phyloP scores from a whole-genome alignment of 768 basidiomycete genomes.

The Boletus tomentosulus region DNA sequence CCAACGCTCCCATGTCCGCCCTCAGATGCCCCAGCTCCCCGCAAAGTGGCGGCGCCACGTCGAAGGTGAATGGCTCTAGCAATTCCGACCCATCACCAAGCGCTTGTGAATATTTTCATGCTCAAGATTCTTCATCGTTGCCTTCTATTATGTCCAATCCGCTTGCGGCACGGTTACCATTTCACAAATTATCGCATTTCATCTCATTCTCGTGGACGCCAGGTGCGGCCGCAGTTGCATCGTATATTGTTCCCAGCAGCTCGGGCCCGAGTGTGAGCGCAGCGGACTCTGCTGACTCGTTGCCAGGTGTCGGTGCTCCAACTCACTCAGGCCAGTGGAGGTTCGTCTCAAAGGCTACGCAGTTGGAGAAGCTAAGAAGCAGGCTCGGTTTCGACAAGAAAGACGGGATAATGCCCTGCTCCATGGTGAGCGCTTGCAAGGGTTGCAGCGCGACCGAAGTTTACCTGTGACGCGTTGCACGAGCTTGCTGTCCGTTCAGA shows the following conservation, averaged over 20 bases:
- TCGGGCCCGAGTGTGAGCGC: slow-evolving; percentile 9
- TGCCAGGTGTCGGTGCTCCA: slow-evolving; percentile 6
- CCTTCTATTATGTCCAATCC: slow-evolving; percentile 51
- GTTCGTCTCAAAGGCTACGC: slow-evolving; percentile 61
- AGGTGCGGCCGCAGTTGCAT: slow-evolving; percentile 31
- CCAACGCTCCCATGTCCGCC: slow-evolving; percentile 24
- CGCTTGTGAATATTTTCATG: slow-evolving; percentile 24
- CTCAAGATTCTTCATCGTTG: slow-evolving; percentile 35
- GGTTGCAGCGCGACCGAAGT: slow-evolving; percentile 23
- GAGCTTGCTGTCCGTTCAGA: neutral
- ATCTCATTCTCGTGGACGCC: slow-evolving; percentile 53
- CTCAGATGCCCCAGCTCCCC: slow-evolving; percentile 39
- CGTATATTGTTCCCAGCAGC: slow-evolving; percentile 20
- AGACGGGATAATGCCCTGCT: slow-evolving; percentile 16
- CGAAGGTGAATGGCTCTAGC: slow-evolving; percentile 30
- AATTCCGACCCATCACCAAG: slow-evolving; percentile 9
- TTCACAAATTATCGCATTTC: slow-evolving; percentile 58
- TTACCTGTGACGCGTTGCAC: slow-evolving; percentile 24
- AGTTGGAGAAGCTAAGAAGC: slow-evolving; percentile 57
- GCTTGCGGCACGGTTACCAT: slow-evolving; percentile 52
- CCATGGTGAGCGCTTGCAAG: slow-evolving; percentile 26
- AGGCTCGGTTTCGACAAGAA: slow-evolving; percentile 45
- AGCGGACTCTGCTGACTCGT: slow-evolving; percentile 9
- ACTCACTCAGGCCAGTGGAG: slow-evolving; percentile 23
- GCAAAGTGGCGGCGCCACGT: slow-evolving; percentile 22